These are phyloP conservation scores for Magnolia changhungtana DNA, from an alignment of 164 flowering plant genomes.

Conservation along the genomic window DNA sequence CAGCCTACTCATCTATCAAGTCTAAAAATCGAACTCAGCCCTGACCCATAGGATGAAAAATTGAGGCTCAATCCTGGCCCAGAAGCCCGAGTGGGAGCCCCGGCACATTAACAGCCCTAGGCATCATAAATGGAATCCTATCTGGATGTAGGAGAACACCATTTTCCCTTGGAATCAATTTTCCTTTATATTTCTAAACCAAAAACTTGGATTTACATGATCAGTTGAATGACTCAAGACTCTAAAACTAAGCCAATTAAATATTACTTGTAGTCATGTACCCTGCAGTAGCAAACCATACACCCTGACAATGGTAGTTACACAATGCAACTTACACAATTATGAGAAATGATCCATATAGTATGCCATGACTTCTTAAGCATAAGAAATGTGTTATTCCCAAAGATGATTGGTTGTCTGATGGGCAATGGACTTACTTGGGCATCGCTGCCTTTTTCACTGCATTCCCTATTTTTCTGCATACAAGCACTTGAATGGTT, in stretches of 20 bases:
- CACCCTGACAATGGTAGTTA: neutral
- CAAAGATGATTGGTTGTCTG: neutral
- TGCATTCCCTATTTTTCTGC: conserved; percentile 37
- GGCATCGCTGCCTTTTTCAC: conserved; percentile 78
- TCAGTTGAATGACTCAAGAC: neutral
- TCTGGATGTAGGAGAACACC: too few species aligned
- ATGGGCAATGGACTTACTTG: conserved; percentile 49
- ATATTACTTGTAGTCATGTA: neutral
- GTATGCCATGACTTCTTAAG: neutral
- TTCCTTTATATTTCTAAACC: too few species aligned
- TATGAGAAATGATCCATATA: neutral
- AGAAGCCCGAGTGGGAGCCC: too few species aligned
- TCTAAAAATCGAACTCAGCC: too few species aligned
- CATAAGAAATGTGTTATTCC: neutral
- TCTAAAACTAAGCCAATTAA: neutral
- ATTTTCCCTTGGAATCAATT: too few species aligned
- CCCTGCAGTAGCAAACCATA: neutral
- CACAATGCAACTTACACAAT: neutral
- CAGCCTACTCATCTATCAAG: too few species aligned
- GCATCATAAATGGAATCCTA: too few species aligned
- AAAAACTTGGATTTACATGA: neutral
- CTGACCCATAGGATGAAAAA: too few species aligned
- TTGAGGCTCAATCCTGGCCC: too few species aligned
- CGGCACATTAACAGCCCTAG: too few species aligned
- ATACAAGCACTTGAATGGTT: conserved; percentile 48